Base-by-base conservation (phyloP, 768 basidiomycete genomes). In the Collybiopsis confluens region DNA sequence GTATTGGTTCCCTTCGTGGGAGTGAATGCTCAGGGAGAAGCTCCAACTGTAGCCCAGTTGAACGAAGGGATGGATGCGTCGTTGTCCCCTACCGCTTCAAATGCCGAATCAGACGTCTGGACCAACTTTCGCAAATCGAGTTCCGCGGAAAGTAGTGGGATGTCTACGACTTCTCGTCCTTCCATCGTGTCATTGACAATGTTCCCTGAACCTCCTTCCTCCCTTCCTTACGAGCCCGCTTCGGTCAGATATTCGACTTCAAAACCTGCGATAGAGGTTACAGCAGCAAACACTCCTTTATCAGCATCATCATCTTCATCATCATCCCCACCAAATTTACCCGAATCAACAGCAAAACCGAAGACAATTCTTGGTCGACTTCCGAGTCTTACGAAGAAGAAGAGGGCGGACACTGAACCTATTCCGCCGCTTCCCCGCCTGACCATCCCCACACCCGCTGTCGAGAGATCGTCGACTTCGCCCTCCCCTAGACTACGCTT, bases 111-210 rank as follows among this genome's bases (percentile, higher is more conserved):
- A 4, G 35, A 48, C 16, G 10, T 18, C 5, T 7, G 18, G 18
- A n/a, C 38, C 38, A 11, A 2, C 23, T 35, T 5, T 48, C 18
- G 18, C 45, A 35, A 8, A 2, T n/a, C 27, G 16, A 48, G 47
- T 16, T 37, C 21, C 33, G 47, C 47, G 2, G 35, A 33, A 16
- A 48, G 47, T 24, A 48, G 47, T 28, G 33, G 37, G 16, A 5
- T 36, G 10, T 48, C 47, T 36, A 20, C 37, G 23, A 35, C 35
- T 36, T 48, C 47, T 21, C 33, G 47, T 7, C 47, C 47, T 37
- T 48, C 47, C 8, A 48, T 48, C 15, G 47, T 48, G 15, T 48
- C 47, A 24, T 26, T 48, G 36, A 48, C 47, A 48, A 48, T 48
- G 47, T 48, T 48, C 26, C 47, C 47, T 30, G 35, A 48, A 10